Evolutionary conservation across 176 grass and related monocot species (phyloP), one percentile per base, ranked within the genome.

Genomic region (Oryza glaberrima): DNA sequence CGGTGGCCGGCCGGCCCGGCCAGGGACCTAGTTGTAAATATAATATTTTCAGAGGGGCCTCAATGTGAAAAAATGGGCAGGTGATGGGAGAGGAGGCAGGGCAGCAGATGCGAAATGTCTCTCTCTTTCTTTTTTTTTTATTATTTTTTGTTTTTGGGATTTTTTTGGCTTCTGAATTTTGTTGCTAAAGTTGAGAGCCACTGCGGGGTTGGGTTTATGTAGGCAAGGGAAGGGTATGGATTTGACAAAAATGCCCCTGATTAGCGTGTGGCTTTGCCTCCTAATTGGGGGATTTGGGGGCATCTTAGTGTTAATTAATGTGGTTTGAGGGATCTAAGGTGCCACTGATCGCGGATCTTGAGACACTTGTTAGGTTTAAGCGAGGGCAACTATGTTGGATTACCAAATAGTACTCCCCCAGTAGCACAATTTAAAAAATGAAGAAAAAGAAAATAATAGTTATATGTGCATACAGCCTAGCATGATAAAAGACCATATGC

Each of bases 1-100:
- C 89, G 82, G 36, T 81, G 86, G 71, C 86, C 89, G 82, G 82
- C 4, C 11, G 64, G 66, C 47, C 78, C 58, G 83, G 23, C 34
- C 43, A 90, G 26, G 66, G 65, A 66, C 45, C 9, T 9, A 28
- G 36, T 1, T 72, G 73, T 23, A 70, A 82, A 78, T 68, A 73
- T 0, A 22, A 2, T 0, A 67, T 72, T 52, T 4, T 5, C 11
- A 11, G 17, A 35, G 44, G 73, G 78, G 58, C 9, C 3, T 58
- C 19, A 68, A 11, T 47, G 34, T 19, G 52, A 48, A 52, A 52
- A 52, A 6, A 65, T 23, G 46, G 22, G 28, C 77, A 66, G 76
- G 61, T 32, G 56, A 84, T 49, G 82, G 25, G 12, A 20, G 70
- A 72, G 61, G 63, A 48, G 81, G 76, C 54, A 69, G 84, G 87